phyloP scores from a whole-genome alignment of 2,329 filamentous ascomycete genomes.

The Verticillium isaacii region DNA sequence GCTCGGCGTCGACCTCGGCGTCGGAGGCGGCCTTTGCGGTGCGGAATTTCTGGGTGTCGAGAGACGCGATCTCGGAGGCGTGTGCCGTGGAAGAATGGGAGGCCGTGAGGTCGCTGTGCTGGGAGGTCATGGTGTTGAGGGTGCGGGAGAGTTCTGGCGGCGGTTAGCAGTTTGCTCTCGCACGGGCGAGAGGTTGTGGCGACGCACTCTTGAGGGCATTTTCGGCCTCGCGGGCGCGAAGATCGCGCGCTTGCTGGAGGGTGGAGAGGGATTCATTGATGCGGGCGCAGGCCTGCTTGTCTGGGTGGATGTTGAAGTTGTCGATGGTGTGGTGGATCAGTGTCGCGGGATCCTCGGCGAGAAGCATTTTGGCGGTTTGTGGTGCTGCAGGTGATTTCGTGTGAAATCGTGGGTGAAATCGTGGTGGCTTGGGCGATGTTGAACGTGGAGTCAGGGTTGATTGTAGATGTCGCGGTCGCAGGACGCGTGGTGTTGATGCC shows the following conservation, averaged over 20 bases:
- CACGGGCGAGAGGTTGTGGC: conserved; percentile 14
- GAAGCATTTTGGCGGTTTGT: conserved; percentile 64
- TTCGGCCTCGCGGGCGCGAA: conserved; percentile 69
- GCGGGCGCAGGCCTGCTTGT: conserved; percentile 78
- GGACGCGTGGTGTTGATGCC: neutral
- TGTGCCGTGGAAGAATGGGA: conserved; percentile 75
- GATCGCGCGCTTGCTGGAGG: conserved; percentile 77
- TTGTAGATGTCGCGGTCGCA: neutral
- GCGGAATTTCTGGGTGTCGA: conserved; percentile 92
- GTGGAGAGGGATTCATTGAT: conserved; percentile 79
- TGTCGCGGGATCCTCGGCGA: conserved; percentile 86
- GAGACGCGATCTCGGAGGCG: conserved; percentile 75
- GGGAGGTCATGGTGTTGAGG: conserved; percentile 67
- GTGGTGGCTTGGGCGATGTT: neutral
- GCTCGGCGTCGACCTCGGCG: conserved; percentile 89
- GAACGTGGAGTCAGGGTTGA: neutral
- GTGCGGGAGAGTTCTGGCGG: conserved; percentile 61
- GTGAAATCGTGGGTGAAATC: neutral
- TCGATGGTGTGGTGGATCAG: conserved; percentile 87
- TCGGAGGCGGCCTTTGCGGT: conserved; percentile 88
- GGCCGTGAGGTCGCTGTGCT: conserved; percentile 71
- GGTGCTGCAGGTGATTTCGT: neutral
- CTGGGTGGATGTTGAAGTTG: conserved; percentile 92
- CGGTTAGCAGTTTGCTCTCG: neutral
- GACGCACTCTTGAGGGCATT: conserved; percentile 54